These are phyloP conservation scores for Dendrostoma leiphaemia DNA, from an alignment of 2,329 filamentous ascomycete genomes.

Conservation along the genomic window DNA sequence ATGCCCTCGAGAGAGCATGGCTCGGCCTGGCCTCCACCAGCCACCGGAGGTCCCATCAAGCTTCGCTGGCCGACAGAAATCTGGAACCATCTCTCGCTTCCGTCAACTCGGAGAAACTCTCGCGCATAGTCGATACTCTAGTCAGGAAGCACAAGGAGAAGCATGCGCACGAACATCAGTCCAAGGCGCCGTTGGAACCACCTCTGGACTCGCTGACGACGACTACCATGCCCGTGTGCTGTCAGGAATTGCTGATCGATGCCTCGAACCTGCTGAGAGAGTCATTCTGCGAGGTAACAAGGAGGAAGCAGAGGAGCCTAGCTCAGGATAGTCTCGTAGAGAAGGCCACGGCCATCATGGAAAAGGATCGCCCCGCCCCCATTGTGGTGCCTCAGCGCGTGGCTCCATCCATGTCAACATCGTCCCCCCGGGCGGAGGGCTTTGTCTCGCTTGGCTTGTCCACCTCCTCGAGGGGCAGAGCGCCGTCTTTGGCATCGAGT, in stretches of 20 bases:
- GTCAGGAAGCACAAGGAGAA: conserved; percentile 45
- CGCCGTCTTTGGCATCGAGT: conserved; percentile 13
- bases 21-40: conserved; percentile 52
- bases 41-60: conserved; percentile 46
- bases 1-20: conserved; percentile 78
- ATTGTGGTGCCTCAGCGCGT: conserved; percentile 3
- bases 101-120: conserved; percentile 34
- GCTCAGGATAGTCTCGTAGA: conserved; percentile 43
- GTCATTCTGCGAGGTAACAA: conserved; percentile 49
- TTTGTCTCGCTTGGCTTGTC: conserved; percentile 14
- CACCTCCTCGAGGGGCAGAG: conserved; percentile 15
- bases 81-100: conserved; percentile 32
- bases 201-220: conserved; percentile 29
- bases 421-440: conserved; percentile 8
- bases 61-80: conserved; percentile 31
- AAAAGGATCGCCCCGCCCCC: conserved; percentile 7
- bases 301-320: conserved; percentile 38
- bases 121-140: conserved; percentile 40
- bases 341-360: conserved; percentile 39
- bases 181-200: conserved; percentile 26
- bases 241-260: conserved; percentile 45
- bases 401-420: background rate
- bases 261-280: conserved; percentile 45
- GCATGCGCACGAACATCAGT: conserved; percentile 38
- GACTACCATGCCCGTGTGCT: conserved; percentile 41